Evolutionary conservation across 2,329 filamentous ascomycete species (phyloP).

Genomic region (Alternaria rosae): DNA sequence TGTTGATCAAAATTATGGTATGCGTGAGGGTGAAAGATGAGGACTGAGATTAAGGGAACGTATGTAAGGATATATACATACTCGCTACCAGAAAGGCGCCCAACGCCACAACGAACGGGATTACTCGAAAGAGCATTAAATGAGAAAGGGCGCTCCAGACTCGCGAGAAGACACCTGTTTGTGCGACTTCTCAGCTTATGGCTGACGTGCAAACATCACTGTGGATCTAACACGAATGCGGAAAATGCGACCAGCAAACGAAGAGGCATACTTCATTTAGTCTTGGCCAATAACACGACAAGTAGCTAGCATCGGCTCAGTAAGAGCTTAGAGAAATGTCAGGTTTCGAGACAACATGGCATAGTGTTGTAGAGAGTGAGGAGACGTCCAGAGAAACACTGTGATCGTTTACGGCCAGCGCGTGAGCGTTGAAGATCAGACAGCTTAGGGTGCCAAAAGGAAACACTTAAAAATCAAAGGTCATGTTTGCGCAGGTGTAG

Average conservation of each 20-base stretch:
- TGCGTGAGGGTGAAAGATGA: background rate
- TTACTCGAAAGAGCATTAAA: background rate
- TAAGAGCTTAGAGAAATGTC: background rate
- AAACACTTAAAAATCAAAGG: background rate
- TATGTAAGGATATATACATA: background rate
- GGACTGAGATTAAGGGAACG: background rate
- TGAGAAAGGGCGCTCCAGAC: background rate
- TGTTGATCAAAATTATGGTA: background rate
- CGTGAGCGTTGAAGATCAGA: background rate
- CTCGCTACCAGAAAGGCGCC: background rate
- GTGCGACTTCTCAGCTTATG: background rate
- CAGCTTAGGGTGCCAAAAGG: background rate
- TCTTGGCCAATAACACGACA: no score
- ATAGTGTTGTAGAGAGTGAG: background rate
- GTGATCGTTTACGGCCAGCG: background rate
- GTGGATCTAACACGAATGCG: background rate
- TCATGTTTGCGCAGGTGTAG: background rate
- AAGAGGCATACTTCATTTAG: fast-evolving
- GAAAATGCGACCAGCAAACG: background rate
- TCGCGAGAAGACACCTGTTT: background rate
- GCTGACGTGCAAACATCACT: background rate
- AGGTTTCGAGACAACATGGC: background rate
- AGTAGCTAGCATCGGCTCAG: background rate
- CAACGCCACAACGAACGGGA: background rate
- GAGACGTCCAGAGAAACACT: fast-evolving